Evolutionary conservation across 2,329 filamentous ascomycete species (phyloP).

Genomic region (Fusarium pseudoanthophilum): DNA sequence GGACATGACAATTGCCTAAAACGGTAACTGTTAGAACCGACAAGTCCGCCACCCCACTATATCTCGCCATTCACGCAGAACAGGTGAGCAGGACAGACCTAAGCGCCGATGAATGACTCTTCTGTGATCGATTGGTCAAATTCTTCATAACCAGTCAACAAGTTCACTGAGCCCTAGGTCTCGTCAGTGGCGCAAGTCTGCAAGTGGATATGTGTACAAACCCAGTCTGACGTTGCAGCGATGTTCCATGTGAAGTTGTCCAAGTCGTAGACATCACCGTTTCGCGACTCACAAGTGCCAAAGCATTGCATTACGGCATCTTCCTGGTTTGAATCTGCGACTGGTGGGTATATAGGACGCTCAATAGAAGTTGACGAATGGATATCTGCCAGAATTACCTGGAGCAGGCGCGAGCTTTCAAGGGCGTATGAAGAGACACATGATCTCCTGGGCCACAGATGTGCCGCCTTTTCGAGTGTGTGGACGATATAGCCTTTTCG

Average conservation of each 20-base stretch:
- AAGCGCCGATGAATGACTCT: background rate
- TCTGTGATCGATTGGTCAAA: background rate
- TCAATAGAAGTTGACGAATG: background rate
- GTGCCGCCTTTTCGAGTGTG: background rate
- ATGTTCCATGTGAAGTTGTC: background rate
- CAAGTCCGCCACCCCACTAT: background rate
- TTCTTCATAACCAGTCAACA: background rate
- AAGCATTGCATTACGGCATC: accelerated
- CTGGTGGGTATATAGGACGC: accelerated
- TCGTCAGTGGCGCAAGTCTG: background rate
- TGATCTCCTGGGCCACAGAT: conserved; percentile 8
- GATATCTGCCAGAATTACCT: background rate
- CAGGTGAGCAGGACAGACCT: background rate
- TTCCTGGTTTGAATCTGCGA: too few species aligned
- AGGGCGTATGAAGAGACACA: background rate
- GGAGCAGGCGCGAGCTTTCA: background rate
- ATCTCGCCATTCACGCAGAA: background rate
- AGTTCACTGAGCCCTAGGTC: background rate
- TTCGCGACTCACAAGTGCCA: accelerated
- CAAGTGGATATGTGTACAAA: background rate
- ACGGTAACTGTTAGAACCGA: conserved; percentile 16
- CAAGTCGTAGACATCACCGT: background rate
- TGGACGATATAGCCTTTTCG: background rate
- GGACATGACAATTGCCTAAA: conserved; percentile 24
- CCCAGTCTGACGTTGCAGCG: background rate